Conservation (phyloP, 2,329 filamentous ascomycete species). For the Aspergillus sp. region DNA sequence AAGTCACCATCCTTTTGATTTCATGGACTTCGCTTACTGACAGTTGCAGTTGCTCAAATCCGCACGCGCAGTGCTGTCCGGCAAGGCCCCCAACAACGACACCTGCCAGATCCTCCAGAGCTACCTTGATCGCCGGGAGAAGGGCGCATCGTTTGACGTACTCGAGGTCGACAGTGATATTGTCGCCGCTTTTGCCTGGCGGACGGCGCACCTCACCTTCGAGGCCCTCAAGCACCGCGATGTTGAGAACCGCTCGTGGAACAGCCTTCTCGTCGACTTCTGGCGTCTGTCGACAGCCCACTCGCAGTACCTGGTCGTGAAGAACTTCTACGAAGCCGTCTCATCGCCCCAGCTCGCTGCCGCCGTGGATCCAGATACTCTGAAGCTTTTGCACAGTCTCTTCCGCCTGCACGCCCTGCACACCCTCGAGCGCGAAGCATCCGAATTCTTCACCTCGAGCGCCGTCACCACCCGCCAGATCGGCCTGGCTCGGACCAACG, state of each 20-base stretch:
- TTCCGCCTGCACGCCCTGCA: constrained; percentile 60
- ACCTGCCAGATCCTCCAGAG: constrained; percentile 59
- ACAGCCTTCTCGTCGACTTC: constrained; percentile 70
- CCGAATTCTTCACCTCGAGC: constrained; percentile 64
- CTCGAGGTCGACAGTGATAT: constrained; percentile 64
- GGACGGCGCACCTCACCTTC: constrained; percentile 66
- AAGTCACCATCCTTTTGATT: constrained; percentile 19
- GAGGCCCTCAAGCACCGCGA: constrained; percentile 69
- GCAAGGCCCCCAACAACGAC: constrained; percentile 59
- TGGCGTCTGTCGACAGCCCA: constrained; percentile 69
- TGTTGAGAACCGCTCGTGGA: constrained; percentile 69
- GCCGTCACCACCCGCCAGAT: constrained; percentile 69
- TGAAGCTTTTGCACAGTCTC: constrained; percentile 56
- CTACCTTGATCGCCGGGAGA: constrained; percentile 60
- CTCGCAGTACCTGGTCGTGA: constrained; percentile 70
- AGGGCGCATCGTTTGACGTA: constrained; percentile 67
- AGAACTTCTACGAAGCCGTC: constrained; percentile 69
- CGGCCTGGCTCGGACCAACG: constrained; percentile 58
- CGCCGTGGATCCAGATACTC: constrained; percentile 52
- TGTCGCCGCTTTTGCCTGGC: constrained; percentile 69
- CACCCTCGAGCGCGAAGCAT: constrained; percentile 62
- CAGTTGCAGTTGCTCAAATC: constrained; percentile 58
- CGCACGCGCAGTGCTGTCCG: constrained; percentile 61
- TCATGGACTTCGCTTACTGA: constrained; percentile 2
- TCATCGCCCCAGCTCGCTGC: constrained; percentile 47